These are phyloP conservation scores for Cercospora sesami DNA, from an alignment of 2,329 filamentous ascomycete species.

Conservation along the genomic window DNA sequence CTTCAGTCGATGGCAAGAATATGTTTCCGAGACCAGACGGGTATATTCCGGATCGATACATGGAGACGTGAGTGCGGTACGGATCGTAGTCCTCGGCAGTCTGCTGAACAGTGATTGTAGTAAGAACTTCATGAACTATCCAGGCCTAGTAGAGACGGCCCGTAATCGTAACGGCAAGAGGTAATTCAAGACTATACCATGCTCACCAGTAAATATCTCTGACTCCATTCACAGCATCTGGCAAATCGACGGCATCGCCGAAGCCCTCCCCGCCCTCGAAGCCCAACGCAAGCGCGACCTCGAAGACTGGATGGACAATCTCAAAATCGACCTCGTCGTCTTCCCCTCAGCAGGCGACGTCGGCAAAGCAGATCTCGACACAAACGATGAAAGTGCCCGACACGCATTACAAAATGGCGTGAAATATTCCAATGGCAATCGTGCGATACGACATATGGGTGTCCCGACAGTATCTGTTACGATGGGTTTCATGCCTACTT, in stretches of 20 bases:
- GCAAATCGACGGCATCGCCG: slow-evolving; percentile 45
- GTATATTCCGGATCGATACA: slow-evolving; percentile 43
- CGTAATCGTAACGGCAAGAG: slow-evolving; percentile 31
- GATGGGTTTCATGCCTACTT: slow-evolving; percentile 53
- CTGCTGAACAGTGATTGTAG: slow-evolving; percentile 10
- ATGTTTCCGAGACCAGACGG: slow-evolving; percentile 42
- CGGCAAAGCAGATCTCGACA: slow-evolving; percentile 51
- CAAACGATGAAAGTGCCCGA: slow-evolving; percentile 34
- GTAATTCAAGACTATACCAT: background rate
- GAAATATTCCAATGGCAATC: slow-evolving; percentile 56
- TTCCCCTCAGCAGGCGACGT: slow-evolving; percentile 56
- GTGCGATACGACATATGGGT: slow-evolving; percentile 55
- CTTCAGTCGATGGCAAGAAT: slow-evolving; percentile 43
- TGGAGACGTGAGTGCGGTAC: slow-evolving; percentile 31
- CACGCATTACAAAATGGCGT: slow-evolving; percentile 54
- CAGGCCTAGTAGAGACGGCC: slow-evolving; percentile 36
- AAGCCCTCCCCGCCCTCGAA: slow-evolving; percentile 51
- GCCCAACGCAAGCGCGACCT: slow-evolving; percentile 51
- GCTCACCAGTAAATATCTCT: background rate
- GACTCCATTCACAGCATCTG: slow-evolving; percentile 38
- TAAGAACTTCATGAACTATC: slow-evolving; percentile 45
- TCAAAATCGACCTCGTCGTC: slow-evolving; percentile 48
- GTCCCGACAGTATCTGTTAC: slow-evolving; percentile 56
- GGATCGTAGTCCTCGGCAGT: too few relatives aligned
- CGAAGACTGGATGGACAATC: slow-evolving; percentile 53